Evolutionary conservation across 1,284 basidiomycete genomes (phyloP).

Genomic region (Porogramme epimiltina): DNA sequence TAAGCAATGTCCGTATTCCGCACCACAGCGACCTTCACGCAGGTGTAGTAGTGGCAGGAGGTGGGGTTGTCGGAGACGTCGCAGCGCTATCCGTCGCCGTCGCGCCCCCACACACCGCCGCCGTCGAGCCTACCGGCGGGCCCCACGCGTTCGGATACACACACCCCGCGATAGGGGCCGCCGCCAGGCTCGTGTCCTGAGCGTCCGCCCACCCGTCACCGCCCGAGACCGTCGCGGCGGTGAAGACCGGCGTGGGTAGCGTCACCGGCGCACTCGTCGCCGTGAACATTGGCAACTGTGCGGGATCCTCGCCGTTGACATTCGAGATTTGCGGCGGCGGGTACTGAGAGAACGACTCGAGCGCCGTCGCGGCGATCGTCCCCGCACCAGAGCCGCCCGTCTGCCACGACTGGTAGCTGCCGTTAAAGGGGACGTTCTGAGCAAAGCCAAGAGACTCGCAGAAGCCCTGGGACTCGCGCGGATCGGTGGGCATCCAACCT

Average conservation of each 20-base stretch:
- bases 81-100: slow-evolving; percentile 4
- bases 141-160: slow-evolving; percentile 64
- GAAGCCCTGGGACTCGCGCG: slow-evolving; percentile 62
- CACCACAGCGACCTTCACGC: background rate
- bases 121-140: slow-evolving; percentile 33
- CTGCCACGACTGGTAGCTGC: slow-evolving; percentile 65
- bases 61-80: background rate
- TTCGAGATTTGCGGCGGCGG: slow-evolving; percentile 56
- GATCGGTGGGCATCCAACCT: slow-evolving; percentile 82
- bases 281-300: slow-evolving; percentile 64
- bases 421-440: slow-evolving; percentile 50
- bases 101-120: slow-evolving; percentile 25
- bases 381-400: slow-evolving; percentile 77
- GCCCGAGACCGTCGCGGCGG: slow-evolving; percentile 45
- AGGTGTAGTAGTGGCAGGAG: background rate
- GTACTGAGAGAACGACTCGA: slow-evolving; percentile 50
- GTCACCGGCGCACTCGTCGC: slow-evolving; percentile 61
- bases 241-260: slow-evolving; percentile 60
- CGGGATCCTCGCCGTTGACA: slow-evolving; percentile 43
- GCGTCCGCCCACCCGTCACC: slow-evolving; percentile 76
- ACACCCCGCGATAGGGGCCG: slow-evolving; percentile 60
- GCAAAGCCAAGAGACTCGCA: slow-evolving; percentile 55
- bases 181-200: slow-evolving; percentile 52
- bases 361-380: slow-evolving; percentile 49
- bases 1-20: background rate